Percentiles rank a stretch among this genome's conserved stretches.
phyloP scores from a whole-genome alignment of 2,329 filamentous ascomycete genomes.

The Aspergillus sergii region DNA sequence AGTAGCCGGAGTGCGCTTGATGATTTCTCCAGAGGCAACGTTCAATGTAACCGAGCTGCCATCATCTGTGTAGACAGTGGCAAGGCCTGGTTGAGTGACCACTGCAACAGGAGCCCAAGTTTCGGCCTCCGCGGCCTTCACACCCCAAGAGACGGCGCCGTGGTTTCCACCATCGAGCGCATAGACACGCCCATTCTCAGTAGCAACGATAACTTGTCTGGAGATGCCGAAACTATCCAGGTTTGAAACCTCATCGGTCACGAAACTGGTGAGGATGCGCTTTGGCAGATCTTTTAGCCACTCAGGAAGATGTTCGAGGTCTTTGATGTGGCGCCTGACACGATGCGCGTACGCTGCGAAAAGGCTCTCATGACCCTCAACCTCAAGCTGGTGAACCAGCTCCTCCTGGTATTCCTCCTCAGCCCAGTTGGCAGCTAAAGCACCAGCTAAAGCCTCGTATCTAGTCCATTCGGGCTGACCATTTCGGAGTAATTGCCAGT shows the following conservation, averaged over 20 bases:
- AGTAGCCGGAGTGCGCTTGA: conserved; percentile 32
- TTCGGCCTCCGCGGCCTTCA: conserved; percentile 63
- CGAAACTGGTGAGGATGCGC: conserved; percentile 66
- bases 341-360: conserved; percentile 85
- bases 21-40: conserved; percentile 45
- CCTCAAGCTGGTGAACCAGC: conserved; percentile 77
- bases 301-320: conserved; percentile 71
- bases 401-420: conserved; percentile 73
- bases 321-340: conserved; percentile 76
- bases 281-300: conserved; percentile 71
- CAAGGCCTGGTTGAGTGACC: conserved; percentile 61
- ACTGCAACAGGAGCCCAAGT: conserved; percentile 71
- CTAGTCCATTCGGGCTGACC: conserved; percentile 79
- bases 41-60: conserved; percentile 63
- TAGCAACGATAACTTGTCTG: conserved; percentile 80
- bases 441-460: conserved; percentile 77
- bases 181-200: conserved; percentile 75
- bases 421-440: conserved; percentile 78
- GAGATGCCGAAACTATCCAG: conserved; percentile 76
- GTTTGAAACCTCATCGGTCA: conserved; percentile 57
- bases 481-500: conserved; percentile 84
- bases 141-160: conserved; percentile 76
- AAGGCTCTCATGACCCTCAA: conserved; percentile 82
- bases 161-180: conserved; percentile 76
- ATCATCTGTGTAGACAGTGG: conserved; percentile 61